Percentiles rank a stretch among this genome's conserved stretches.
Evolutionary conservation across 225 moss, liverwort and hornwort genomes (phyloP).

Genomic region (Neckera pumila): DNA sequence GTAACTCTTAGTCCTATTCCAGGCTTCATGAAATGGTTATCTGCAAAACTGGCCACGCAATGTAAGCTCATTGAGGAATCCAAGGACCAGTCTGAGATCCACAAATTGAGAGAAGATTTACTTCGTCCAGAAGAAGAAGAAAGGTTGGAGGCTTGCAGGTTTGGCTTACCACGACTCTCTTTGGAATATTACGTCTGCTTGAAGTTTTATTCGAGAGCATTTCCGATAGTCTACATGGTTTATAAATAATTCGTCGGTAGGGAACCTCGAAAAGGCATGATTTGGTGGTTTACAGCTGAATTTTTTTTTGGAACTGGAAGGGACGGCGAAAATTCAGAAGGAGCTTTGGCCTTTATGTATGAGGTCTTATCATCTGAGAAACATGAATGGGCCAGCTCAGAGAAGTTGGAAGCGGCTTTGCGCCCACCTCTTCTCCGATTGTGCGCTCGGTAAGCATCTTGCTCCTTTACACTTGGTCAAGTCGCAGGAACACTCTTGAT

Average conservation of each 20-base stretch:
- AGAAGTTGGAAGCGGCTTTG: slow-evolving; percentile 40
- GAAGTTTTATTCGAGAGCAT: neutral
- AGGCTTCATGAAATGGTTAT: slow-evolving; percentile 72
- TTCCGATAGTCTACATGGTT: neutral
- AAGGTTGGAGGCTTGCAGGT: slow-evolving; percentile 41
- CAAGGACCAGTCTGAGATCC: slow-evolving; percentile 11
- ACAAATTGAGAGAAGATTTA: slow-evolving; percentile 55
- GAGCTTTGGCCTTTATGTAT: slow-evolving; percentile 39
- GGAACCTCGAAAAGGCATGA: neutral
- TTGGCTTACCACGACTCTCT: neutral
- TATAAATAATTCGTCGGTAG: neutral
- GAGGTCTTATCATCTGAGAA: slow-evolving; percentile 42
- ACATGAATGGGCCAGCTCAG: slow-evolving; percentile 65
- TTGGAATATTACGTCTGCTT: neutral
- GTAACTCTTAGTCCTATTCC: slow-evolving; percentile 89
- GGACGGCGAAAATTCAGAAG: slow-evolving; percentile 11
- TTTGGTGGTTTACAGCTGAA: neutral
- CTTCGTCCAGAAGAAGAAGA: slow-evolving; percentile 55
- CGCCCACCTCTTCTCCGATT: slow-evolving; percentile 65
- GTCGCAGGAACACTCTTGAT: neutral
- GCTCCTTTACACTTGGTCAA: neutral
- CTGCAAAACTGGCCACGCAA: slow-evolving; percentile 71
- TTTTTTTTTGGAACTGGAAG: slow-evolving; percentile 7
- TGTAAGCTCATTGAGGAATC: slow-evolving; percentile 31
- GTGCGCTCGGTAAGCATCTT: slow-evolving; percentile 58